These are phyloP conservation scores for Neofusicoccum laricinum DNA, from an alignment of 2,329 filamentous ascomycete species.

Conservation along the genomic window DNA sequence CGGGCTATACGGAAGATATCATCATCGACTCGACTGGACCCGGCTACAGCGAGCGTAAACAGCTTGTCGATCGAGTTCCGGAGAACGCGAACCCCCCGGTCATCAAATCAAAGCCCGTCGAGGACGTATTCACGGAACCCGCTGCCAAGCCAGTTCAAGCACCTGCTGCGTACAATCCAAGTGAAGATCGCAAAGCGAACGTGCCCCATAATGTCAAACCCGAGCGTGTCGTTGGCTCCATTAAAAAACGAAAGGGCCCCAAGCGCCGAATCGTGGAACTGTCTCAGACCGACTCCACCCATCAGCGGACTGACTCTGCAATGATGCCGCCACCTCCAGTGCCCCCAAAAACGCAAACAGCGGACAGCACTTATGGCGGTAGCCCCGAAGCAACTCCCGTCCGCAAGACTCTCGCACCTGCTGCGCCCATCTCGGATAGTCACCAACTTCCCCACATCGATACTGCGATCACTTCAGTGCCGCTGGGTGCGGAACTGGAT, in stretches of 20 bases:
- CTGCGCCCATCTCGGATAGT: neutral
- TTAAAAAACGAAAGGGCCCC: slow-evolving; percentile 46
- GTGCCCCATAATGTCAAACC: neutral
- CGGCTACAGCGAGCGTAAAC: slow-evolving; percentile 79
- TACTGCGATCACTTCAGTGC: slow-evolving; percentile 27
- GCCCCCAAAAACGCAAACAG: neutral
- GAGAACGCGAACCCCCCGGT: slow-evolving; percentile 75
- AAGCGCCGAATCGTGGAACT: slow-evolving; percentile 59
- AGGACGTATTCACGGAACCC: slow-evolving; percentile 39
- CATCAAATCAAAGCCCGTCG: slow-evolving; percentile 65
- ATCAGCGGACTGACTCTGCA: slow-evolving; percentile 13
- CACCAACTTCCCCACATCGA: slow-evolving; percentile 14
- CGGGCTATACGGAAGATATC: slow-evolving; percentile 87
- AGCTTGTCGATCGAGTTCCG: slow-evolving; percentile 76
- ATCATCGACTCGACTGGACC: slow-evolving; percentile 82
- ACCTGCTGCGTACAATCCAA: neutral
- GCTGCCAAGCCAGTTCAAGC: neutral
- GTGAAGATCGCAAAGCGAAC: neutral
- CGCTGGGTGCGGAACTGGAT: slow-evolving; percentile 18
- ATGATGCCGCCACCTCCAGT: slow-evolving; percentile 10
- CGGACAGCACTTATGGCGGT: slow-evolving; percentile 20
- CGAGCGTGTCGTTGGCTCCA: slow-evolving; percentile 11
- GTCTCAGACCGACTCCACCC: slow-evolving; percentile 40
- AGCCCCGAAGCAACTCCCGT: slow-evolving; percentile 29
- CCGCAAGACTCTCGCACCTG: slow-evolving; percentile 10